Base-by-base conservation (phyloP, 129 eudicot species). In the Cynara cardunculus region DNA sequence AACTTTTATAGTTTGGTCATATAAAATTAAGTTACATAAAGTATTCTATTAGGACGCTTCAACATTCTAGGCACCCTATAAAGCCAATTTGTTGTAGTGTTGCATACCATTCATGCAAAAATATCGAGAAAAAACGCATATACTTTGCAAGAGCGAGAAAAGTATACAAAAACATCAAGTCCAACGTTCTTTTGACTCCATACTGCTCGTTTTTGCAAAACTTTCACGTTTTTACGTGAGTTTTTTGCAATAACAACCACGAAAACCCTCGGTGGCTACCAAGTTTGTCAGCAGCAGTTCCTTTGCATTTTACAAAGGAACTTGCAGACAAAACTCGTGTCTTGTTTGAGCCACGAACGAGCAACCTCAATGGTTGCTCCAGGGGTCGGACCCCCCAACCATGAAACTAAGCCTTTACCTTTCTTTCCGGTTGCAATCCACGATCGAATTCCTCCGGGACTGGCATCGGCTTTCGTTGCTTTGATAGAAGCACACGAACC, bases 361-460 rank as follows among this genome's bases (percentile, higher is more conserved):
- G 21, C 62, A 49, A 49, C 62, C 62, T 49, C 7, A 49, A 16
- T 4, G 21, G 62, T 49, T 16, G 62, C 21, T 46, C n/a, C 6
- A 49, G 21, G n/a, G 62, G 7, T 49, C 62, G 21, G n/a, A n/a
- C n/a, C 21, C 62, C 62, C 62, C 62, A 49, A 14, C 22, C 62
- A 14, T 4, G 62, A 49, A 46, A 46, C 18, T 21, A 35, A 53
- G 18, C 1, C 62, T 72, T 69, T 71, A 96, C 99, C 99, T 88
- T 66, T 88, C 81, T 72, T 87, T 83, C 99, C 98, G 4, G 87
- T 91, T 14, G 99, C 93, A 21, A 93, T 84, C 99, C 99, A 96
- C 30, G 97, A 84, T 13, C 99, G 95, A 76, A 83, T 78, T 64
- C 98, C 95, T 70, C 82, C 76, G 3, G 89, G 84, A 59, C 27